phyloP scores from a whole-genome alignment of 345 rosid genomes.

The Pistacia integerrima region DNA sequence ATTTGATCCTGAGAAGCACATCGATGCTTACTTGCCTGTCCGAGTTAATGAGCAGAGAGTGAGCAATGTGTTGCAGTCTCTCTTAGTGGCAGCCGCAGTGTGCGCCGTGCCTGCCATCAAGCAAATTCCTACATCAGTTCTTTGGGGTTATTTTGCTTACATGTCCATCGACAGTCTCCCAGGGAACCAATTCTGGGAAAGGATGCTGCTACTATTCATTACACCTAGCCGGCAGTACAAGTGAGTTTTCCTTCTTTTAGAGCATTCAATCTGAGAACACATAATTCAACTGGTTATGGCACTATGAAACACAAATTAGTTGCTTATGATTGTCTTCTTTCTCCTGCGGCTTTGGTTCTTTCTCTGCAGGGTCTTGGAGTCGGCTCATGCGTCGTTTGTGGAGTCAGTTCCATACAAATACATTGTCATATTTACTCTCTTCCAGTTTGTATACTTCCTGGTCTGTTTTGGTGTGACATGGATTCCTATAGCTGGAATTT shows the following conservation, averaged over 20 bases:
- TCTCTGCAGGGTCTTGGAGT: constrained; percentile 62
- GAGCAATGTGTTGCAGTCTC: constrained; percentile 76
- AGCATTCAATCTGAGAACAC: background rate
- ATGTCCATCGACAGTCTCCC: constrained; percentile 95
- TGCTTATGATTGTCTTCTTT: background rate
- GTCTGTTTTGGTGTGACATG: constrained; percentile 78
- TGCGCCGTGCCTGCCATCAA: constrained; percentile 73
- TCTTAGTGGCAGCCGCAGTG: constrained; percentile 62
- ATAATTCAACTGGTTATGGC: background rate
- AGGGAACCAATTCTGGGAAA: constrained; percentile 88
- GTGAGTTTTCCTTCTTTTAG: constrained; percentile 32
- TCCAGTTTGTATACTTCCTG: constrained; percentile 63
- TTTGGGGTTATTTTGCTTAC: constrained; percentile 89
- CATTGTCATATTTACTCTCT: constrained; percentile 52
- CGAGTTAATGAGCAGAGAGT: constrained; percentile 85
- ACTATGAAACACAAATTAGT: background rate
- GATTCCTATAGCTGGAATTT: constrained; percentile 83
- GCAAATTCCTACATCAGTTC: constrained; percentile 75
- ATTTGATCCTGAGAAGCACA: constrained; percentile 80
- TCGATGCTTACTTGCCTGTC: constrained; percentile 80
- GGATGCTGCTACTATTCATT: constrained; percentile 66
- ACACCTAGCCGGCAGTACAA: constrained; percentile 63
- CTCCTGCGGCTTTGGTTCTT: background rate
- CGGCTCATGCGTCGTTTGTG: constrained; percentile 71
- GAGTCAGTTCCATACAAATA: constrained; percentile 72